Conservation (phyloP, 352 stramenopile species). For the Phytophthora pisi region DNA sequence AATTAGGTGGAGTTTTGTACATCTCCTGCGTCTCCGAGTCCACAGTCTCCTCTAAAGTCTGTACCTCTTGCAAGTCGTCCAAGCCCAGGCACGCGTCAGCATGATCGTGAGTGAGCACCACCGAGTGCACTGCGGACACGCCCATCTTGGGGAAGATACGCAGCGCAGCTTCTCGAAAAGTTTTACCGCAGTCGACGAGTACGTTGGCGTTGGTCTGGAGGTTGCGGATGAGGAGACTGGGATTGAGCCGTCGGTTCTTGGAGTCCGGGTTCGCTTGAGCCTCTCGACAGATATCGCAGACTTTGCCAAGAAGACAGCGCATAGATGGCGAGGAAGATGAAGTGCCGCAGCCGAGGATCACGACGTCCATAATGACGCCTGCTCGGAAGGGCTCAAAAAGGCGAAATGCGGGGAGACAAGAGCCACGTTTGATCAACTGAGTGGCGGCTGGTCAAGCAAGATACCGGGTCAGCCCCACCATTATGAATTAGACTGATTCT, state of each 20-base stretch:
- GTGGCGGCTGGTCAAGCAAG: background rate
- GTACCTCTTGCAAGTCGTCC: conserved; percentile 74
- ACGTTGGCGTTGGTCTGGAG: conserved; percentile 39
- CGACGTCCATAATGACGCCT: conserved; percentile 50
- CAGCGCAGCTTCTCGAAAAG: conserved; percentile 67
- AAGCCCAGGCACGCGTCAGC: conserved; percentile 74
- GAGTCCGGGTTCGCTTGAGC: conserved; percentile 44
- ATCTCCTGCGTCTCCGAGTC: conserved; percentile 47
- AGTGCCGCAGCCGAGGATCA: conserved; percentile 70
- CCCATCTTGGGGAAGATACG: conserved; percentile 54
- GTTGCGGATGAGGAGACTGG: conserved; percentile 68
- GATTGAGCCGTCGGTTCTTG: conserved; percentile 71
- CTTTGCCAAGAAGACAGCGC: conserved; percentile 54
- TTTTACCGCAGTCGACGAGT: conserved; percentile 83
- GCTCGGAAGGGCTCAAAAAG: background rate
- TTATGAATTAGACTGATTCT: background rate
- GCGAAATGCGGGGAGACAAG: background rate
- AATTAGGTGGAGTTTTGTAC: conserved; percentile 43
- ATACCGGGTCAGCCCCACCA: background rate
- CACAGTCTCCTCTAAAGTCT: conserved; percentile 41
- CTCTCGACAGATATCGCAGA: conserved; percentile 59
- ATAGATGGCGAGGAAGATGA: conserved; percentile 72
- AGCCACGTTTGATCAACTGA: too few species aligned
- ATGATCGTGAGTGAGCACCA: conserved; percentile 83
- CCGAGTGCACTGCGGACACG: conserved; percentile 48